Conservation (phyloP, 495 filamentous ascomycete genomes). For the Collariella sp. region DNA sequence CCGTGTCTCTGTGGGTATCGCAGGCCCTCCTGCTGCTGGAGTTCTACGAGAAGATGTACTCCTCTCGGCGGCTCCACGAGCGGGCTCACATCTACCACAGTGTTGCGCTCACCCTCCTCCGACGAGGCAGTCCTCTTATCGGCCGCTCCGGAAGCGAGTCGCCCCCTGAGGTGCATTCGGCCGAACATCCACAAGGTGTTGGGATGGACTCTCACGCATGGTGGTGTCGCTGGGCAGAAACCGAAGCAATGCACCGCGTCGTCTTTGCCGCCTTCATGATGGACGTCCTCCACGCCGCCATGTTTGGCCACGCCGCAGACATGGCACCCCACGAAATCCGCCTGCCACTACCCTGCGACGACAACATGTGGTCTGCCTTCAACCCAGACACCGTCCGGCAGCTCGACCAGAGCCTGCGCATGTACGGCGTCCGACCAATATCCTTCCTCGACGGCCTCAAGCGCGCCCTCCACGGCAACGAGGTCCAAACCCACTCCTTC, state of each 20-base stretch:
- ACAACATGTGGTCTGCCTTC: conserved; percentile 85
- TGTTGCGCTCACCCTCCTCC: conserved; percentile 88
- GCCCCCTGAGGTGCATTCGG: conserved; percentile 57
- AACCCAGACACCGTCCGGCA: conserved; percentile 76
- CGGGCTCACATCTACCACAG: conserved; percentile 93
- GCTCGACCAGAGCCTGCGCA: conserved; percentile 70
- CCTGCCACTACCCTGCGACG: conserved; percentile 88
- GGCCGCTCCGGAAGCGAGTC: conserved; percentile 82
- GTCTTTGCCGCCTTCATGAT: conserved; percentile 94
- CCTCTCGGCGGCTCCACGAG: conserved; percentile 80
- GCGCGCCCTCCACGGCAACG: conserved; percentile 76
- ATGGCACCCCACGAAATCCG: conserved; percentile 96
- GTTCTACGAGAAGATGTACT: conserved; percentile 94
- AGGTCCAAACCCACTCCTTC: conserved; percentile 85
- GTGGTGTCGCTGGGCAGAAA: conserved; percentile 93
- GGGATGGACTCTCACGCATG: conserved; percentile 66
- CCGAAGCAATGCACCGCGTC: conserved; percentile 81
- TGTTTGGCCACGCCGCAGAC: conserved; percentile 93
- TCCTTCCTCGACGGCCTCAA: conserved; percentile 90
- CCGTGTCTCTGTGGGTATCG: conserved; percentile 90
- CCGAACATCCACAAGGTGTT: conserved; percentile 42
- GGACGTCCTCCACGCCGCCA: conserved; percentile 89
- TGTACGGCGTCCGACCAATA: conserved; percentile 74
- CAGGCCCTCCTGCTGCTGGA: conserved; percentile 85
- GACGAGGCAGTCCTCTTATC: conserved; percentile 84